phyloP scores from a whole-genome alignment of 768 basidiomycete species.

The Lyophyllum semitale region DNA sequence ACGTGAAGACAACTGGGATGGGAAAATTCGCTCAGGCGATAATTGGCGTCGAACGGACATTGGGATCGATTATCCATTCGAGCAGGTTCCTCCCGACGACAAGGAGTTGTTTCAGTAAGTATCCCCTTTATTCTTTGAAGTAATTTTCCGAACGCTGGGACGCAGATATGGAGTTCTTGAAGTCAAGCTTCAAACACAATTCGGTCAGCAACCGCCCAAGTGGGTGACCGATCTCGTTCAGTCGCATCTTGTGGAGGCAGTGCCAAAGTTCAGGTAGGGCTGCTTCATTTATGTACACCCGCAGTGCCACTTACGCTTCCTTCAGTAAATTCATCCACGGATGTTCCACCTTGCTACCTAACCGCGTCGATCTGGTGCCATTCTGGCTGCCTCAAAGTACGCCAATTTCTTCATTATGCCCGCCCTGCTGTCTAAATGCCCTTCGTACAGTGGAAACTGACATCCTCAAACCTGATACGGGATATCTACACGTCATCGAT shows the following conservation, averaged over 20 bases:
- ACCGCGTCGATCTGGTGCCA: slow-evolving; percentile 93
- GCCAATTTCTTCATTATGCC: slow-evolving; percentile 17
- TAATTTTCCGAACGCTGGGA: neutral
- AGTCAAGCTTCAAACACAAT: slow-evolving; percentile 95
- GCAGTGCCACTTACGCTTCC: slow-evolving; percentile 1
- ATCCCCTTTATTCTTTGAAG: slow-evolving; percentile 15
- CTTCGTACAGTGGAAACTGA: slow-evolving; percentile 79
- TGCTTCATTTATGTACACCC: neutral
- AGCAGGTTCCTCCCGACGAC: slow-evolving; percentile 71
- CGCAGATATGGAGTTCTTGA: slow-evolving; percentile 88
- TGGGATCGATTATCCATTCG: slow-evolving; percentile 90
- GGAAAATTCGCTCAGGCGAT: slow-evolving; percentile 65
- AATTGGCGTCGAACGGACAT: slow-evolving; percentile 97
- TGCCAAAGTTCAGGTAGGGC: slow-evolving; percentile 92
- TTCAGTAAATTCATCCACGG: slow-evolving; percentile 93
- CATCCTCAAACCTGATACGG: slow-evolving; percentile 90
- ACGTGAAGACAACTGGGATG: slow-evolving; percentile 98
- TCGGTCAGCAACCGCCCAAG: slow-evolving; percentile 91
- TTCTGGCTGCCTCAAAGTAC: slow-evolving; percentile 98
- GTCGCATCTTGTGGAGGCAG: slow-evolving; percentile 94
- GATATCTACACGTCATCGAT: slow-evolving; percentile 71
- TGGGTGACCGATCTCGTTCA: slow-evolving; percentile 98
- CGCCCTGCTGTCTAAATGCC: neutral
- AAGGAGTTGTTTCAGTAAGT: slow-evolving; percentile 87
- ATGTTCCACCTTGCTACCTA: slow-evolving; percentile 88